Percentiles rank a stretch among this genome's conserved stretches.
phyloP scores from a whole-genome alignment of 1,284 basidiomycete genomes.

The Sphaerobolus stellatus region DNA sequence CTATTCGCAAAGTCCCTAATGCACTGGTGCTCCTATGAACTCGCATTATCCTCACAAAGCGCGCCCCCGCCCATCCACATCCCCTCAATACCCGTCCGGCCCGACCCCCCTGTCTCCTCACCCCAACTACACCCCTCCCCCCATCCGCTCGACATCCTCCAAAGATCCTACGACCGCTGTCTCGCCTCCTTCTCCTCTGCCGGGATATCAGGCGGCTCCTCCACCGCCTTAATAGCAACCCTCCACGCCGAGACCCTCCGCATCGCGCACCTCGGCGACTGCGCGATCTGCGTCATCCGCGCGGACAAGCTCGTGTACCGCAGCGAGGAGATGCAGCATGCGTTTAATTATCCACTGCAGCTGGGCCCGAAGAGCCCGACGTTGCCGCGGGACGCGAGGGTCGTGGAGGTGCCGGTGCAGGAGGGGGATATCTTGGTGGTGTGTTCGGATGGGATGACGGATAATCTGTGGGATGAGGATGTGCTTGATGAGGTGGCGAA shows the following conservation, averaged over 20 bases:
- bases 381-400: conserved; percentile 71
- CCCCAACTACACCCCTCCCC: conserved; percentile 7
- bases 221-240: conserved; percentile 52
- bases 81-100: conserved; percentile 2
- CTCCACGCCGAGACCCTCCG: conserved; percentile 73
- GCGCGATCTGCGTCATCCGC: conserved; percentile 83
- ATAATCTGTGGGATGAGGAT: conserved; percentile 95
- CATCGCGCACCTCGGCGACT: conserved; percentile 93
- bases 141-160: conserved; percentile 18
- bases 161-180: conserved; percentile 17
- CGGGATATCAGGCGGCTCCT: conserved; percentile 46
- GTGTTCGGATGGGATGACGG: conserved; percentile 86
- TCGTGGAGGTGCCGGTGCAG: conserved; percentile 74
- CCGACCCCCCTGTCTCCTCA: background rate
- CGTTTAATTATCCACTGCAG: conserved; percentile 90
- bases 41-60: conserved; percentile 20
- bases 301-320: conserved; percentile 81
- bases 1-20: conserved; percentile 84
- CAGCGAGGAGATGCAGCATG: conserved; percentile 93
- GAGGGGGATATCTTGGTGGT: conserved; percentile 89
- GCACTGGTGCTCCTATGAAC: conserved; percentile 74
- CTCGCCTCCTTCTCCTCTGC: conserved; percentile 15
- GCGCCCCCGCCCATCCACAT: conserved; percentile 1
- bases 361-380: conserved; percentile 77
- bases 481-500: conserved; percentile 85